Evolutionary conservation across 768 basidiomycete species (phyloP).

Genomic region (Boletus reticulatus): DNA sequence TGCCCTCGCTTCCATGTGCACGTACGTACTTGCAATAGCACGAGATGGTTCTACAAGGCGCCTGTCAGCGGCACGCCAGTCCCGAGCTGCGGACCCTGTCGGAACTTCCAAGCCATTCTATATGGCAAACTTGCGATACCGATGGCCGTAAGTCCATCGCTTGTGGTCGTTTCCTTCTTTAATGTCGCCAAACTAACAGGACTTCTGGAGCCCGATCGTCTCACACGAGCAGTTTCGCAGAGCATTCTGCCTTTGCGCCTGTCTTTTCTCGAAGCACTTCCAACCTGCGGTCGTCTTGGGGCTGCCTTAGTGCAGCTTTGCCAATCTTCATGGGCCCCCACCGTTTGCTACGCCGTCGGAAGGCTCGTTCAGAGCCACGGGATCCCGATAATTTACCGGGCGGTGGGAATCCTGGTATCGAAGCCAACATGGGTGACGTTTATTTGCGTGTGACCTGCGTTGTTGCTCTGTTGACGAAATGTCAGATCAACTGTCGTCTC

Average conservation of each 20-base stretch:
- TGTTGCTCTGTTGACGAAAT: conserved; percentile 1
- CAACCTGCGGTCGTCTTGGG: background rate
- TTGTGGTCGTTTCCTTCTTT: too few species aligned
- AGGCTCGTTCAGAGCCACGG: conserved; percentile 1
- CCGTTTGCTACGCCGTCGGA: conserved; percentile 5
- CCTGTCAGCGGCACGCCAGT: too few species aligned
- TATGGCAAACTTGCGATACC: too few species aligned
- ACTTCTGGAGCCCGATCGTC: background rate
- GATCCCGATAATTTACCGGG: conserved; percentile 14
- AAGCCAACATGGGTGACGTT: conserved; percentile 16
- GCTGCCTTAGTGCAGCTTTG: conserved; percentile 1
- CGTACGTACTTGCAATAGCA: too few species aligned
- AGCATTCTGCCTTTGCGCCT: conserved; percentile 17
- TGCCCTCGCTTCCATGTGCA: too few species aligned
- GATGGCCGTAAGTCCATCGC: too few species aligned
- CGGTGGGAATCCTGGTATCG: conserved; percentile 21
- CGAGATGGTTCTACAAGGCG: too few species aligned
- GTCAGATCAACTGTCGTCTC: conserved; percentile 13
- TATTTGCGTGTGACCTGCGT: background rate
- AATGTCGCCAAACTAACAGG: background rate
- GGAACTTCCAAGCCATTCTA: too few species aligned
- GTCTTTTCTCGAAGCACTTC: conserved; percentile 14
- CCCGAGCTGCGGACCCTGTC: too few species aligned
- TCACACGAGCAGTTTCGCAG: conserved; percentile 7
- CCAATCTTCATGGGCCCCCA: conserved; percentile 17